A percentile compares a stretch with the other conserved stretches of the same genome.
These are phyloP conservation scores for Epithele typhae DNA, from an alignment of 768 basidiomycete genomes.

Conservation along the genomic window DNA sequence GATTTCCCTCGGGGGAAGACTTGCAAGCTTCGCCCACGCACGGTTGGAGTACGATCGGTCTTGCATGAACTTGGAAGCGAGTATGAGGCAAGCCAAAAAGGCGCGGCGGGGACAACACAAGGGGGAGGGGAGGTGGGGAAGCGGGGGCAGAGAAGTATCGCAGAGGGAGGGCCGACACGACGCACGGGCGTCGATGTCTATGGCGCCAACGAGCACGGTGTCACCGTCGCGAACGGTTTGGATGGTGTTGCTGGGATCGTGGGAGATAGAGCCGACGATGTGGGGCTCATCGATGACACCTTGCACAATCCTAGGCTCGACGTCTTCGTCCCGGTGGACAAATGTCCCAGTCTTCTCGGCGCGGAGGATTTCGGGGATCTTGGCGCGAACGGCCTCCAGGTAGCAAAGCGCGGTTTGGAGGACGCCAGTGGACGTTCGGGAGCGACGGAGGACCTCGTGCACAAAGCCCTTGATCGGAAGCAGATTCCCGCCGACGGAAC, in stretches of 20 bases:
- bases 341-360: constrained; percentile 36
- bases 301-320: constrained; percentile 10
- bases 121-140: constrained; percentile 58
- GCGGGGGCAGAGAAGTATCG: constrained; percentile 18
- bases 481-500: constrained; percentile 23
- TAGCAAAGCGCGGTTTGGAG: constrained; percentile 88
- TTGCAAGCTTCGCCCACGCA: constrained; percentile 94
- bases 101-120: constrained; percentile 85
- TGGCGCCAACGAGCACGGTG: not conserved
- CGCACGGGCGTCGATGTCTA: not conserved
- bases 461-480: constrained; percentile 75
- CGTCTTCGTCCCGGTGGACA: not conserved
- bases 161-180: constrained; percentile 1
- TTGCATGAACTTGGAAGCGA: constrained; percentile 90
- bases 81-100: constrained; percentile 83
- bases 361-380: constrained; percentile 57
- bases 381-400: constrained; percentile 74
- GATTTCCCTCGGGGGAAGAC: constrained; percentile 80
- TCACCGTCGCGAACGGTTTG: constrained; percentile 11
- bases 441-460: constrained; percentile 84
- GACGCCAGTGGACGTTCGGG: constrained; percentile 77
- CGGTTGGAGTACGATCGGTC: constrained; percentile 92
- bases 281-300: not conserved
- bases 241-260: not conserved
- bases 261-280: not conserved